Percentiles rank a stretch among this genome's conserved stretches.
phyloP scores from a whole-genome alignment of 768 basidiomycete species.

The Tricholoma saponaceum region DNA sequence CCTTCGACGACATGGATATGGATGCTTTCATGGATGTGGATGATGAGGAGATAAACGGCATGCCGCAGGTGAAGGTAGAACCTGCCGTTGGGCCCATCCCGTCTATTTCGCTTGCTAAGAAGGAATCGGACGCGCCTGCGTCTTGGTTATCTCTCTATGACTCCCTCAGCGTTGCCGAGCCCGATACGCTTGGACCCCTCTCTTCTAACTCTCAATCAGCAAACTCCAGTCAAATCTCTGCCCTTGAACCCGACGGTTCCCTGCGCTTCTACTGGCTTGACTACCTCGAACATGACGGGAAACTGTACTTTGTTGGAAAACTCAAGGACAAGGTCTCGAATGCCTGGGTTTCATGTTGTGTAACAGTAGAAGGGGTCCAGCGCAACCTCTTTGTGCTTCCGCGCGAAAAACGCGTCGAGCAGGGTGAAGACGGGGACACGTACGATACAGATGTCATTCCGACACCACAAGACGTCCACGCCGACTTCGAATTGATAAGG shows the following conservation, averaged over 20 bases:
- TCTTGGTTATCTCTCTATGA: conserved; percentile 77
- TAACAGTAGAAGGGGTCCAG: conserved; percentile 81
- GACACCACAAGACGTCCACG: conserved; percentile 64
- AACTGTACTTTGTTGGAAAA: conserved; percentile 88
- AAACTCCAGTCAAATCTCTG: conserved; percentile 42
- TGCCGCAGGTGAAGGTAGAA: conserved; percentile 30
- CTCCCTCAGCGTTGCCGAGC: conserved; percentile 55
- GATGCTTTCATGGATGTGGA: conserved; percentile 61
- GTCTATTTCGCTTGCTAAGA: conserved; percentile 18
- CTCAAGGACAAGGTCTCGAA: conserved; percentile 71
- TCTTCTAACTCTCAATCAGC: conserved; percentile 28
- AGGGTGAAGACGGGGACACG: conserved; percentile 53
- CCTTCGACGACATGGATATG: conserved; percentile 56
- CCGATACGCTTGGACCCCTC: conserved; percentile 56
- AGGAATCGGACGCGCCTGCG: conserved; percentile 44
- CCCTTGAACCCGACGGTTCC: conserved; percentile 80
- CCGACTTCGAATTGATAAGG: conserved; percentile 79
- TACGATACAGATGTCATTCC: conserved; percentile 76
- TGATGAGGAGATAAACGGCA: conserved; percentile 40
- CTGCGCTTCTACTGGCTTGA: conserved; percentile 96
- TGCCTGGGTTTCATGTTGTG: conserved; percentile 79
- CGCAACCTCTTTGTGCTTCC: conserved; percentile 91
- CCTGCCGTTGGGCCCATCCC: conserved; percentile 23
- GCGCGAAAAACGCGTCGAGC: conserved; percentile 56
- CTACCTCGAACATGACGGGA: conserved; percentile 83